Evolutionary conservation across 1,284 basidiomycete species (phyloP).

Genomic region (Sporisorium exsertum): DNA sequence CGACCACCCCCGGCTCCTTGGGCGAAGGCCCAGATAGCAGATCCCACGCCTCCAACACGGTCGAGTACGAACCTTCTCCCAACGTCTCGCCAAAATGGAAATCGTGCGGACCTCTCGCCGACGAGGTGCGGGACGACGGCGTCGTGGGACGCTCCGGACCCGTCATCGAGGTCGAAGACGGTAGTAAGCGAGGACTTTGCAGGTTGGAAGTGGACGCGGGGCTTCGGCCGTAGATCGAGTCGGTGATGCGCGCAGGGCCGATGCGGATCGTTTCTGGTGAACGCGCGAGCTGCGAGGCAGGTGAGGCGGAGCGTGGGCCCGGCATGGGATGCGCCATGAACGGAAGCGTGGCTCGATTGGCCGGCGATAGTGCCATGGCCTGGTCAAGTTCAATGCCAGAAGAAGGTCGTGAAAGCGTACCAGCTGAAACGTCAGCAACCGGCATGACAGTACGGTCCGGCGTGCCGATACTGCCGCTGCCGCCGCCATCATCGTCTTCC

Average conservation of each 20-base stretch:
- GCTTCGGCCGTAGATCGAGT: conserved; percentile 45
- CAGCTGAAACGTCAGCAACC: neutral
- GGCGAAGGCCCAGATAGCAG: conserved; percentile 42
- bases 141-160: conserved; percentile 21
- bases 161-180: conserved; percentile 14
- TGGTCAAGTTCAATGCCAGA: conserved; percentile 6
- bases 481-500: conserved; percentile 30
- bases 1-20: conserved; percentile 36
- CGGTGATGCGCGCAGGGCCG: conserved; percentile 25
- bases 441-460: conserved; percentile 2
- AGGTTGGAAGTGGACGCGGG: conserved; percentile 36
- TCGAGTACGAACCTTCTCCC: conserved; percentile 68
- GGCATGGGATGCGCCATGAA: conserved; percentile 15
- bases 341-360: conserved; percentile 6
- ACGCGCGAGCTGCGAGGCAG: conserved; percentile 38
- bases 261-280: conserved; percentile 48
- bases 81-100: conserved; percentile 68
- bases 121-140: conserved; percentile 20
- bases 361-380: conserved; percentile 24
- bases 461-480: conserved; percentile 6
- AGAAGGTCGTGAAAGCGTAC: neutral
- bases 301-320: conserved; percentile 33
- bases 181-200: conserved; percentile 33
- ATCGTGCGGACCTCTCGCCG: conserved; percentile 57
- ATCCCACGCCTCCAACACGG: conserved; percentile 68